Evolutionary conservation across 208 protist genomes (phyloP).

Genomic region (Crithidia fasciculata): DNA sequence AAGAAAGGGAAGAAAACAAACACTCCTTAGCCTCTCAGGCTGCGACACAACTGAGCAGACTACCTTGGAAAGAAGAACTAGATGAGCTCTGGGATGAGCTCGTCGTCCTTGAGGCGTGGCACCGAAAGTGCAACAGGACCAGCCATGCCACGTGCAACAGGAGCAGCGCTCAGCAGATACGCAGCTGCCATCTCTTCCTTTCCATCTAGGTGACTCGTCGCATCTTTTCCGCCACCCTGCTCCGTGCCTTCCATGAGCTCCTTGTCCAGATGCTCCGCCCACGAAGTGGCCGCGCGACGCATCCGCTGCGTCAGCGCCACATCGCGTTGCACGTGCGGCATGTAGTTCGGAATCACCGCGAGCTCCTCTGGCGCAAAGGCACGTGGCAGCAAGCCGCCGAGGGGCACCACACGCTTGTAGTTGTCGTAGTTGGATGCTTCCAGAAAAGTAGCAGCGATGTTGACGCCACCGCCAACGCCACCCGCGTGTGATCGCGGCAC

Average conservation of each 20-base stretch:
- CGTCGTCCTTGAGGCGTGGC: conserved; percentile 61
- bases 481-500: conserved; percentile 12
- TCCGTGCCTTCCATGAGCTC: not conserved
- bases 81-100: conserved; percentile 62
- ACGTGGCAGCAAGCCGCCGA: conserved; percentile 72
- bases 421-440: conserved; percentile 79
- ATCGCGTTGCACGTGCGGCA: conserved; percentile 68
- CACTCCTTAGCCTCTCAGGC: not conserved
- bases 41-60: not conserved
- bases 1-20: conserved; percentile 1
- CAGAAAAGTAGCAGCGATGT: conserved; percentile 41
- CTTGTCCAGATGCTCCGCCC: not conserved
- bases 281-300: not conserved
- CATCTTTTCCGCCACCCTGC: not conserved
- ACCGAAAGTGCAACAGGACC: conserved; percentile 6
- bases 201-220: no score
- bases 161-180: not conserved
- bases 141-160: not conserved
- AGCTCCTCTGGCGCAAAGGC: conserved; percentile 49
- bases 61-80: conserved; percentile 22
- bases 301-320: conserved; percentile 24
- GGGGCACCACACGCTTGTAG: conserved; percentile 59
- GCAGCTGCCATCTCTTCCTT: not conserved
- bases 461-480: not conserved
- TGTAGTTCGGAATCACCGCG: conserved; percentile 49